phyloP scores from a whole-genome alignment of 2,329 filamentous ascomycete genomes.

The Pleurostoma richardsiae region DNA sequence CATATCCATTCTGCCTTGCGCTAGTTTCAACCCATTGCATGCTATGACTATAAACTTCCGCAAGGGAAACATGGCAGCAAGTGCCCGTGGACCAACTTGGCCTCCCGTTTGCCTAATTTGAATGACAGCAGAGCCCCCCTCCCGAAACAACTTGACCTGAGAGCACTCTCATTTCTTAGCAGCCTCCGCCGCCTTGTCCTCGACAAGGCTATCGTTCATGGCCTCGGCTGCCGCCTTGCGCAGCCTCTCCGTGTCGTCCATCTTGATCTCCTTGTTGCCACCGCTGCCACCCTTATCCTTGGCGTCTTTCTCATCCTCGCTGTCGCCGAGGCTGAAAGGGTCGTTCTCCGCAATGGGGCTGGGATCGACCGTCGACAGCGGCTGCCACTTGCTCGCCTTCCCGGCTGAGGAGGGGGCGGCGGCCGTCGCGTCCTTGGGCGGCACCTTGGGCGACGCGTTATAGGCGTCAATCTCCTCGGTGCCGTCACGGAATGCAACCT shows the following conservation, averaged over 20 bases:
- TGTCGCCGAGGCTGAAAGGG: slow-evolving; percentile 93
- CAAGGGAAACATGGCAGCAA: neutral
- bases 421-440: slow-evolving; percentile 41
- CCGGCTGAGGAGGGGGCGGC: slow-evolving; percentile 35
- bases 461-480: slow-evolving; percentile 79
- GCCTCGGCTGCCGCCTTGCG: slow-evolving; percentile 62
- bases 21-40: too few relatives aligned
- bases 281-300: slow-evolving; percentile 56
- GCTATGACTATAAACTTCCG: neutral
- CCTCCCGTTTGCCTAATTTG: neutral
- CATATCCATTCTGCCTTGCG: too few relatives aligned
- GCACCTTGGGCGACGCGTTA: slow-evolving; percentile 54
- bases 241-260: slow-evolving; percentile 53
- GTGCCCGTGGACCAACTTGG: neutral
- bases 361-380: slow-evolving; percentile 78
- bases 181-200: slow-evolving; percentile 25
- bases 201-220: slow-evolving; percentile 51
- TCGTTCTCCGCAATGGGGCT: slow-evolving; percentile 86
- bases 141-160: neutral
- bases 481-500: slow-evolving; percentile 53
- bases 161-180: slow-evolving; percentile 24
- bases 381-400: slow-evolving; percentile 95
- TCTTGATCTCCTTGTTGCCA: slow-evolving; percentile 41
- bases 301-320: slow-evolving; percentile 81
- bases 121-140: neutral